Evolutionary conservation across 495 filamentous ascomycete genomes (phyloP).

Genomic region (Penicillium odoratum): DNA sequence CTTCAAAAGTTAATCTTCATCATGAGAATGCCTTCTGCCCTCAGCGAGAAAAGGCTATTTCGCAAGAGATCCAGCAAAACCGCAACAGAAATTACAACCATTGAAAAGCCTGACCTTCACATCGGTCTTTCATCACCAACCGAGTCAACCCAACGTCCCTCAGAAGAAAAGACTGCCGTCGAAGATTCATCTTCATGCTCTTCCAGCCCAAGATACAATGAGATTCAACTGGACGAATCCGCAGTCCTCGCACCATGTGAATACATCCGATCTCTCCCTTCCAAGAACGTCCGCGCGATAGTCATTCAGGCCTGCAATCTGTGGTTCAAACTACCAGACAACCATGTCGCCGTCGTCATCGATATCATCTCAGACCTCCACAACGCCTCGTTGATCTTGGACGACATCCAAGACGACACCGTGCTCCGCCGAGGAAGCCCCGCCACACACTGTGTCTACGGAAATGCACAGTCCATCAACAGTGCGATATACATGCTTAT

Average conservation of each 20-base stretch:
- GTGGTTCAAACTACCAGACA: neutral
- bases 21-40: neutral
- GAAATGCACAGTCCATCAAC: neutral
- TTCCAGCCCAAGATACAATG: neutral
- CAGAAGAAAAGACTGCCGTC: neutral
- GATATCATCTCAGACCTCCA: neutral
- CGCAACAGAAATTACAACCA: neutral
- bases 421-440: neutral
- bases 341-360: neutral
- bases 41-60: neutral
- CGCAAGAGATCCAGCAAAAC: neutral
- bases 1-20: neutral
- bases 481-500: neutral
- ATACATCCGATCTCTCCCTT: neutral
- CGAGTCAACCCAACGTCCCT: neutral
- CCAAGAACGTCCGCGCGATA: neutral
- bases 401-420: slow-evolving; percentile 1
- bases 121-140: neutral
- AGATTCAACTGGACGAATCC: neutral
- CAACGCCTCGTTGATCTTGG: neutral
- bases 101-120: neutral
- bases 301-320: neutral
- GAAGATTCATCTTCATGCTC: neutral
- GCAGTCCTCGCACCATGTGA: neutral
- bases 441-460: neutral